Conservation (phyloP, 192 early-diverging fungal species). For the Linnemannia exigua region DNA sequence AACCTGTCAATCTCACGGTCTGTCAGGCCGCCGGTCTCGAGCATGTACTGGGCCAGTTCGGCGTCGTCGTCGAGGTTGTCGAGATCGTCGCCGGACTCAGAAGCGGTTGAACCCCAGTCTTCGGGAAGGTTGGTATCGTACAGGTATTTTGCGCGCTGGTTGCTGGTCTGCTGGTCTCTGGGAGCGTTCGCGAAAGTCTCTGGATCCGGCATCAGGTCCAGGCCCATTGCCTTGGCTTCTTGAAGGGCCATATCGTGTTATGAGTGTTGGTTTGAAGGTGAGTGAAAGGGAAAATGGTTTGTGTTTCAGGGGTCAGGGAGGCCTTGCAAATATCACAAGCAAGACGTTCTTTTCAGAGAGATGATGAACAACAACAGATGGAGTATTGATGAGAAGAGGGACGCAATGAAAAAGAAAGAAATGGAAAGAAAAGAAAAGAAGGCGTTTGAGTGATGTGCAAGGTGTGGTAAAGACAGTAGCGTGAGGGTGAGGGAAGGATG, state of each 20-base stretch:
- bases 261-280: background rate
- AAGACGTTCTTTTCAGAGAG: background rate
- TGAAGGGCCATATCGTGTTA: constrained; percentile 31
- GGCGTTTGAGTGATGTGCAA: too few species aligned
- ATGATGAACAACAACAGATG: background rate
- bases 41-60: constrained; percentile 18
- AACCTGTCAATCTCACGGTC: constrained; percentile 35
- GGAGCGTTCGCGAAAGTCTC: constrained; percentile 33
- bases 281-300: background rate
- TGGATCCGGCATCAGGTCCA: constrained; percentile 34
- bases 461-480: background rate
- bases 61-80: background rate
- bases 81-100: constrained; percentile 19
- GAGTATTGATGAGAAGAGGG: background rate
- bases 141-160: constrained; percentile 21
- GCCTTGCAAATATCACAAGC: too few species aligned
- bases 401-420: background rate
- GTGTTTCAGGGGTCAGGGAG: background rate
- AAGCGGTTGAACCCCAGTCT: constrained; percentile 31
- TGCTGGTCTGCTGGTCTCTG: constrained; percentile 1
- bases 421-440: background rate
- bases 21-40: constrained; percentile 39
- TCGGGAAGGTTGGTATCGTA: constrained; percentile 21
- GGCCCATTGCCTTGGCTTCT: constrained; percentile 53
- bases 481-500: background rate